A percentile compares a stretch with the other conserved stretches of the same genome.
Conservation (phyloP, 805 yeast genomes). For the Debaryomyces hansenii region DNA sequence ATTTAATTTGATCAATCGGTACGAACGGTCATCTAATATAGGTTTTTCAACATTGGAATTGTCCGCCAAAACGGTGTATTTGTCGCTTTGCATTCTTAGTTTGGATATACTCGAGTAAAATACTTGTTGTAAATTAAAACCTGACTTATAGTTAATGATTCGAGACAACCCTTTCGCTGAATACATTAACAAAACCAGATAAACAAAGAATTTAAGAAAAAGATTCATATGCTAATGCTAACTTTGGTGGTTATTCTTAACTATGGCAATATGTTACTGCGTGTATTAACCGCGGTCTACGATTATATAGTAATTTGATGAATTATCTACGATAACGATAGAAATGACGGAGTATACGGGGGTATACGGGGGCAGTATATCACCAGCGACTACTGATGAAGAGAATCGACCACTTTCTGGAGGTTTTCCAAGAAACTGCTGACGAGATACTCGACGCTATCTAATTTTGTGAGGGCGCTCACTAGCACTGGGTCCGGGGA, state of each 20-base stretch:
- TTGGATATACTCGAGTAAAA: not conserved
- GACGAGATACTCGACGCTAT: constrained; percentile 54
- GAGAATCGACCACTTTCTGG: constrained; percentile 3
- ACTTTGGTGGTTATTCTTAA: constrained; percentile 1
- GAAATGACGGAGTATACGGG: no score
- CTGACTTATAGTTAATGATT: not conserved
- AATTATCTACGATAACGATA: no score
- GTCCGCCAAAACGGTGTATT: constrained; percentile 26
- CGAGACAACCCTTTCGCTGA: not conserved
- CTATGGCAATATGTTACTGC: not conserved
- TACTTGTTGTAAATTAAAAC: not conserved
- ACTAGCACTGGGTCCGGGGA: constrained; percentile 69
- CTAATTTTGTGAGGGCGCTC: constrained; percentile 62
- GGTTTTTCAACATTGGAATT: constrained; percentile 42
- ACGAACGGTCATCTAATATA: constrained; percentile 69
- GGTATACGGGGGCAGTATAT: no score
- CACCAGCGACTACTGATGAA: not conserved
- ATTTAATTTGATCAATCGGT: constrained; percentile 58
- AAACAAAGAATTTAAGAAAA: constrained; percentile 1
- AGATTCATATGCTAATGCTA: not conserved
- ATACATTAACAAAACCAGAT: constrained; percentile 5
- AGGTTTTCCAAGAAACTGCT: constrained; percentile 27
- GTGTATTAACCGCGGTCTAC: not conserved
- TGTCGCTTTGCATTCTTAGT: constrained; percentile 4
- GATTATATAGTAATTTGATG: not conserved